phyloP scores from a whole-genome alignment of 495 filamentous ascomycete species.

The Aspergillus diversus region DNA sequence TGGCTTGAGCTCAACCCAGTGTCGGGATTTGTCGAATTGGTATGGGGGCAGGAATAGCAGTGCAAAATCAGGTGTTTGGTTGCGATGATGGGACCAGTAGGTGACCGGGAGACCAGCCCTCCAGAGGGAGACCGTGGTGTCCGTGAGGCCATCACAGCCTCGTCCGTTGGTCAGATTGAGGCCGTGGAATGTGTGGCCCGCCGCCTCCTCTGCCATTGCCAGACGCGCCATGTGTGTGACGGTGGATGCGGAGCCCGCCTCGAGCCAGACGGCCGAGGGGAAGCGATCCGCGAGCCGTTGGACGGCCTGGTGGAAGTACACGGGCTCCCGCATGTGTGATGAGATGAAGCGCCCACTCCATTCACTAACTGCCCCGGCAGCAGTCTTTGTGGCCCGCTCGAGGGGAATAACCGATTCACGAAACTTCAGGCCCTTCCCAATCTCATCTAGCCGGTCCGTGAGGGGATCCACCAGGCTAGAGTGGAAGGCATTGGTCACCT shows the following conservation, averaged over 20 bases:
- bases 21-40: conserved; percentile 49
- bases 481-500: conserved; percentile 57
- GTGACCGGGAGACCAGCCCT: conserved; percentile 36
- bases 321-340: conserved; percentile 52
- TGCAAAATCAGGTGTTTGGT: conserved; percentile 37
- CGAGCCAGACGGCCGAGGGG: conserved; percentile 44
- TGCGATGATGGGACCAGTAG: conserved; percentile 51
- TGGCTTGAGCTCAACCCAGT: conserved; percentile 39
- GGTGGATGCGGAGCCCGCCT: conserved; percentile 51
- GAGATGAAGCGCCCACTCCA: conserved; percentile 44
- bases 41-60: conserved; percentile 51
- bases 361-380: conserved; percentile 28
- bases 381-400: conserved; percentile 31
- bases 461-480: conserved; percentile 47
- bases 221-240: conserved; percentile 48
- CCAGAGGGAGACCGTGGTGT: conserved; percentile 51
- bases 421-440: conserved; percentile 34
- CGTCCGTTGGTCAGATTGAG: conserved; percentile 33
- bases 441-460: conserved; percentile 26
- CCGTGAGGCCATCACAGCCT: conserved; percentile 33
- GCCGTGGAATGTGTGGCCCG: conserved; percentile 37
- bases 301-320: conserved; percentile 53
- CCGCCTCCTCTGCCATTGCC: conserved; percentile 20
- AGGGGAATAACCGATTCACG: conserved; percentile 34
- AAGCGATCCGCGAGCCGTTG: conserved; percentile 38